Evolutionary conservation across 352 stramenopile genomes (phyloP), one percentile per base, ranked within the genome.

Genomic region (Plasmopara muralis): DNA sequence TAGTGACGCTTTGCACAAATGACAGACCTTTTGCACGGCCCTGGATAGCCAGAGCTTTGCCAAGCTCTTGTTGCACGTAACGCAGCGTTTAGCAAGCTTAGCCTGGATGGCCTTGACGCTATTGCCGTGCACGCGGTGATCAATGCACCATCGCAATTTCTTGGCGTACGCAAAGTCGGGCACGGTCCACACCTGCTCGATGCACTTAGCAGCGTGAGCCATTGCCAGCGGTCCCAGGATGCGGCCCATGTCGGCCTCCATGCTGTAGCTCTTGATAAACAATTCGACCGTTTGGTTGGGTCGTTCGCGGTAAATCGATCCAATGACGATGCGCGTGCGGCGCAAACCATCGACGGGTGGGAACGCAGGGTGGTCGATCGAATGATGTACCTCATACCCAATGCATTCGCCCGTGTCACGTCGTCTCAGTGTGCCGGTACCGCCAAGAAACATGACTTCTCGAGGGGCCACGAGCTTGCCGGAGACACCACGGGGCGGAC

Each of bases 321-420:
- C 63, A 42, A 68, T 65, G 31, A 68, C 54, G 43, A 71, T 60
- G 31, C 63, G 63, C 6, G 63, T 71, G 34, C 59, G 63, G 0
- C 59, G 58, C 6, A 71, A 41, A 8, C 58, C 63, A 28, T 87
- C 63, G 8, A 72, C 71, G 4, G 53, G 47, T 5, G 52, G 57
- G 38, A 70, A 70, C 2, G 55, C 53, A 2, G 63, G 63, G 47
- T 71, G 57, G 30, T 74, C 66, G 42, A 89, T 69, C 29, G 75
- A 85, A 55, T 87, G 75, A 28, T 77, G 71, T 47, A 82, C 66
- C 37, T 82, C 66, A 44, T 76, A 82, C 52, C 72, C 72, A 40
- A 82, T 68, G 30, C 59, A 59, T 20, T 82, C 69, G 47, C 71
- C 71, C 28, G 59, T 68, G 13, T 64, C 62, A 0, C 41, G 53